These are phyloP conservation scores for Oropetium thomaeum DNA, from an alignment of 176 grass and related monocot species.

Conservation along the genomic window DNA sequence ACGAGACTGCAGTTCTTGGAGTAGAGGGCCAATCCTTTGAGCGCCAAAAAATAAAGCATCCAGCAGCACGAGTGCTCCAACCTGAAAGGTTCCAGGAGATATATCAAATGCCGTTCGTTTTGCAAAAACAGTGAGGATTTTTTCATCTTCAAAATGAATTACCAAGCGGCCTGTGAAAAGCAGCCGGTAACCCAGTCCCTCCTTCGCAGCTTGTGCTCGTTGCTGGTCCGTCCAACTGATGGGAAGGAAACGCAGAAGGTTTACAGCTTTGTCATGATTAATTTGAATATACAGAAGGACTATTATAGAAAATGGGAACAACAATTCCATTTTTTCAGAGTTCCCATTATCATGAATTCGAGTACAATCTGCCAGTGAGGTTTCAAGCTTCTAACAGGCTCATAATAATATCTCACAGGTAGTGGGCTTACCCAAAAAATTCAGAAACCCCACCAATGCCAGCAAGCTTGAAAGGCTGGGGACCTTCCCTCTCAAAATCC, in stretches of 20 bases:
- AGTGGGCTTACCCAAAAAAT: slow-evolving; percentile 70
- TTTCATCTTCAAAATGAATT: slow-evolving; percentile 20
- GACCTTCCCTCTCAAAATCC: slow-evolving; percentile 88
- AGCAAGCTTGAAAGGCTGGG: slow-evolving; percentile 88
- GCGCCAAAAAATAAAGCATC: slow-evolving; percentile 80
- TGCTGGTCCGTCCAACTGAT: slow-evolving; percentile 96
- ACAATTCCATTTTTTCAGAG: not conserved
- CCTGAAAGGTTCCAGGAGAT: slow-evolving; percentile 43
- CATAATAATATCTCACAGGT: slow-evolving; percentile 17
- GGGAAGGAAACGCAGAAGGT: not conserved
- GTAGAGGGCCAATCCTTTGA: slow-evolving; percentile 70
- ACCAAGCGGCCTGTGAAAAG: slow-evolving; percentile 92
- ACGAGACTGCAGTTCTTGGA: slow-evolving; percentile 60
- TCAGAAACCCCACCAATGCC: slow-evolving; percentile 89
- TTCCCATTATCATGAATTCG: not conserved
- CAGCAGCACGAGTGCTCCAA: slow-evolving; percentile 64
- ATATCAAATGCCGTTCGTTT: not conserved
- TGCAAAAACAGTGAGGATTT: not conserved
- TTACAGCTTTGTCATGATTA: not conserved
- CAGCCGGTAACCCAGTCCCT: slow-evolving; percentile 73
- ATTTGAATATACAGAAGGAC: not conserved
- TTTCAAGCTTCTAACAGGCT: not conserved
- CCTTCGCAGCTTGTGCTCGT: slow-evolving; percentile 64
- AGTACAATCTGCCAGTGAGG: not conserved
- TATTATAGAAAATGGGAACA: slow-evolving; percentile 1